These are phyloP conservation scores for Pouteria campechiana DNA, from an alignment of 179 eudicot genomes.

Conservation along the genomic window DNA sequence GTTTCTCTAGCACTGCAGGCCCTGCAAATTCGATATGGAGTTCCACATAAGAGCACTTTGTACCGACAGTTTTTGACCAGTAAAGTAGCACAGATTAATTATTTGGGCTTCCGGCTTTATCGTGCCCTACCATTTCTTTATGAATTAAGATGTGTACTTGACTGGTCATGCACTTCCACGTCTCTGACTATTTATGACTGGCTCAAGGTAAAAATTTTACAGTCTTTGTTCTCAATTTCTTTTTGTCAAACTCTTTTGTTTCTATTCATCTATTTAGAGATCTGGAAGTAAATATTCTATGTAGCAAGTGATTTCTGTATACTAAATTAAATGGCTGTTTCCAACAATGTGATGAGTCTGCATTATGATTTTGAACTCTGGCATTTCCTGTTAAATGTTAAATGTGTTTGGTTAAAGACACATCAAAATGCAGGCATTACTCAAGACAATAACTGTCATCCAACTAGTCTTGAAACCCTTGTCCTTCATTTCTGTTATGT, in stretches of 20 bases:
- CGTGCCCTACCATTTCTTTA: conserved; percentile 97
- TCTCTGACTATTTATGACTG: conserved; percentile 99
- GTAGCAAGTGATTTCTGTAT: too few species aligned
- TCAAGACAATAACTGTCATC: too few species aligned
- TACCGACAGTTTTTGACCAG: conserved; percentile 96
- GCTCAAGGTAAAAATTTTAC: conserved; percentile 66
- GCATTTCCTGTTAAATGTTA: too few species aligned
- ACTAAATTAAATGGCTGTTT: too few species aligned
- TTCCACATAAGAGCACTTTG: conserved; percentile 92
- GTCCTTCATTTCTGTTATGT: too few species aligned
- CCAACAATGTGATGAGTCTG: too few species aligned
- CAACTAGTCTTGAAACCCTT: too few species aligned
- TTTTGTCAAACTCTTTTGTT: background rate
- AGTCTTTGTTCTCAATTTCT: background rate
- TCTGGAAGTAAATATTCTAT: too few species aligned
- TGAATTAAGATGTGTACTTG: conserved; percentile 95
- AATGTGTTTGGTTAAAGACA: too few species aligned
- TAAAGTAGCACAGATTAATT: conserved; percentile 66
- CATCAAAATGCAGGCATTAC: too few species aligned
- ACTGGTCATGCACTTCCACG: conserved; percentile 98
- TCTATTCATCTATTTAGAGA: too few species aligned
- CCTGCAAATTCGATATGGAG: conserved; percentile 84
- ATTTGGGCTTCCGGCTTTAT: conserved; percentile 77
- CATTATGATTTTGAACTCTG: too few species aligned
- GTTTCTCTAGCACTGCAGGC: conserved; percentile 93